Evolutionary conservation across 306 rosid genomes (phyloP), one percentile per base, ranked within the genome.

Genomic region (Trifolium subterraneum): DNA sequence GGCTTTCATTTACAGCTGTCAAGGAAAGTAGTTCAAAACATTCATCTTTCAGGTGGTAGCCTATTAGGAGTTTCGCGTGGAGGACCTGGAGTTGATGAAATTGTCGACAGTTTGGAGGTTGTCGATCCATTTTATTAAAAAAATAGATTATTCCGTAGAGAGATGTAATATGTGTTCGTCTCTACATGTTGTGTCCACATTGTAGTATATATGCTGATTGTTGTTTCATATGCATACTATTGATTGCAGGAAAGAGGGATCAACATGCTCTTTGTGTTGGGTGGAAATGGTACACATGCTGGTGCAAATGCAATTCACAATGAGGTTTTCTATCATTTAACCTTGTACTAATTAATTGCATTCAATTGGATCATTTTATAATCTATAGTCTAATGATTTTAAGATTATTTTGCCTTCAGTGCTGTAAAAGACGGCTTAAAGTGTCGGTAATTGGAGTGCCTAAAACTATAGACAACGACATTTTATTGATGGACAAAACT

Each of bases 31-130:
- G 99, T 92, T 78, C 99, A 95, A 80, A 95, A 95, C 54, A 81
- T 95, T 80, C 99, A 95, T 88, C 99, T 95, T 71, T 92, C 98
- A 67, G 99, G 99, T 66, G 99, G 99, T 84, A 95, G 99, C 86
- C 84, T 95, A 79, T 84, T 95, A 82, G 99, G 99, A 78, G 99
- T 95, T 77, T 95, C 99, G 1, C 96, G 99, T 25, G 99, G 99
- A 71, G 99, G 93, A 81, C 97, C 96, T 41, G 64, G 77, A 9
- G 92, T 90, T 67, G 77, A 68, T 77, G 87, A 90, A 51, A 90
- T 95, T 20, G 99, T 92, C 76, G 96, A 90, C 84, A 78, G 84
- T 69, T 78, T 95, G 87, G 76, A 84, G 96, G 99, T 94, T 55
- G 20, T 42, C 55, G 8, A 54, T 71, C 59, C 56, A 11, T 68